phyloP scores from a whole-genome alignment of 108 stramenopile genomes.

The Seminavis robusta region DNA sequence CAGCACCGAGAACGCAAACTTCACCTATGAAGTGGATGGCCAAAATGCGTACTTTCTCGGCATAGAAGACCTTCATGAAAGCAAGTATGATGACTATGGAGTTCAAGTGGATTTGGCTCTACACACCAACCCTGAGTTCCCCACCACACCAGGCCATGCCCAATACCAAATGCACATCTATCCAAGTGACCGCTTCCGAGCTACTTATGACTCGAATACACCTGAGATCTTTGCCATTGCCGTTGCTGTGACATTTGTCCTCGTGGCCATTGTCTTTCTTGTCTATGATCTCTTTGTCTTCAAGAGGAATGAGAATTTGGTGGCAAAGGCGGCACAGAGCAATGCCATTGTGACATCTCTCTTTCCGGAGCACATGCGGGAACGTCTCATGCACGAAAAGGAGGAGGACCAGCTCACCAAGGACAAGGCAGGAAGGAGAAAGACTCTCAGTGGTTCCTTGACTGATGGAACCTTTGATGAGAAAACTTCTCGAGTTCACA shows the following conservation, averaged over 20 bases:
- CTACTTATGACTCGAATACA: constrained; percentile 4
- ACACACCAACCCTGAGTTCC: background rate
- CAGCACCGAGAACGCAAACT: no score
- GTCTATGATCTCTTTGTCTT: constrained; percentile 8
- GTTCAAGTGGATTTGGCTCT: background rate
- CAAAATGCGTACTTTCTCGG: background rate
- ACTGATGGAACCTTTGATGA: no score
- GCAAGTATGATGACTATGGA: background rate
- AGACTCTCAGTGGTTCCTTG: no score
- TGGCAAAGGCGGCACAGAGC: constrained; percentile 3
- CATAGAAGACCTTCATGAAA: constrained; percentile 3
- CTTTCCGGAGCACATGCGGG: constrained; percentile 10
- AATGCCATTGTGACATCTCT: constrained; percentile 8
- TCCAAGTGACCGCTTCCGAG: constrained; percentile 2
- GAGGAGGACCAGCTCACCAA: background rate
- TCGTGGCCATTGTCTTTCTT: constrained; percentile 2
- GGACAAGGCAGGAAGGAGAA: background rate
- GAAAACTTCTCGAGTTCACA: no score
- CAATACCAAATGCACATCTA: constrained; percentile 19
- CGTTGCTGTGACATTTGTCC: constrained; percentile 2
- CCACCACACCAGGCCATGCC: background rate
- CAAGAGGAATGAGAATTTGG: background rate
- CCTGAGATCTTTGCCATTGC: constrained; percentile 5
- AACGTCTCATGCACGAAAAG: constrained; percentile 6
- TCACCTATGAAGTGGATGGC: constrained; percentile 2